phyloP scores from a whole-genome alignment of 2,329 filamentous ascomycete species.

The Leptosphaerulina australis region DNA sequence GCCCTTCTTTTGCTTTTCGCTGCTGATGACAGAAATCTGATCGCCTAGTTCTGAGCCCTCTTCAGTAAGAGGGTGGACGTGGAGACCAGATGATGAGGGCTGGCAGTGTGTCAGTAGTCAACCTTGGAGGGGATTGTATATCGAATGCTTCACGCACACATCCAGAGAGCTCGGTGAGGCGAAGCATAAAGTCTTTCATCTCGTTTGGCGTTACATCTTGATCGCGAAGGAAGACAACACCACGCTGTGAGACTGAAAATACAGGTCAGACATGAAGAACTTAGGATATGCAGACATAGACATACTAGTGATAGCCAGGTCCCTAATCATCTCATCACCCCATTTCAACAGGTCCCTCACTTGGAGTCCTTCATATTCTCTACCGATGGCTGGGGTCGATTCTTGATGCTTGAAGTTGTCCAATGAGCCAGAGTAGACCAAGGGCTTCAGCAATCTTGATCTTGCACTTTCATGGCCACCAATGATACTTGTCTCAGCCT shows the following conservation, averaged over 20 bases:
- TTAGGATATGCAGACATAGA: neutral
- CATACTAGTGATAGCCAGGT: constrained; percentile 64
- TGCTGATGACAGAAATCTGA: constrained; percentile 50
- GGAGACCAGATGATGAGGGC: constrained; percentile 36
- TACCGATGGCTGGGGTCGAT: constrained; percentile 59
- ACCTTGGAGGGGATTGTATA: too few relatives aligned
- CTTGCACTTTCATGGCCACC: constrained; percentile 33
- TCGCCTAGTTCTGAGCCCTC: constrained; percentile 50
- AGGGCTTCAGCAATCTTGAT: constrained; percentile 28
- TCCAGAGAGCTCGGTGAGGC: constrained; percentile 65
- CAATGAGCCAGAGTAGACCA: constrained; percentile 34
- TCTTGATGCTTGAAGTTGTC: constrained; percentile 45
- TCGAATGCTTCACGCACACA: too few relatives aligned
- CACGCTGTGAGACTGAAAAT: constrained; percentile 66
- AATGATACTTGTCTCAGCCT: constrained; percentile 18
- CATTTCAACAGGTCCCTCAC: constrained; percentile 40
- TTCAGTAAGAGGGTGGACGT: constrained; percentile 52
- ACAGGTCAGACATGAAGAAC: neutral
- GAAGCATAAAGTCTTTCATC: constrained; percentile 68
- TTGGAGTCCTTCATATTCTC: constrained; percentile 52
- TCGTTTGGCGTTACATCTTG: constrained; percentile 62
- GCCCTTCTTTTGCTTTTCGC: constrained; percentile 42
- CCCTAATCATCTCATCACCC: constrained; percentile 47
- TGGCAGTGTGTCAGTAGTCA: too few relatives aligned
- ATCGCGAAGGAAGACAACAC: constrained; percentile 72